Evolutionary conservation across 1,139 yeast genomes (phyloP).

Genomic region (Nakaseomyces delphensis): DNA sequence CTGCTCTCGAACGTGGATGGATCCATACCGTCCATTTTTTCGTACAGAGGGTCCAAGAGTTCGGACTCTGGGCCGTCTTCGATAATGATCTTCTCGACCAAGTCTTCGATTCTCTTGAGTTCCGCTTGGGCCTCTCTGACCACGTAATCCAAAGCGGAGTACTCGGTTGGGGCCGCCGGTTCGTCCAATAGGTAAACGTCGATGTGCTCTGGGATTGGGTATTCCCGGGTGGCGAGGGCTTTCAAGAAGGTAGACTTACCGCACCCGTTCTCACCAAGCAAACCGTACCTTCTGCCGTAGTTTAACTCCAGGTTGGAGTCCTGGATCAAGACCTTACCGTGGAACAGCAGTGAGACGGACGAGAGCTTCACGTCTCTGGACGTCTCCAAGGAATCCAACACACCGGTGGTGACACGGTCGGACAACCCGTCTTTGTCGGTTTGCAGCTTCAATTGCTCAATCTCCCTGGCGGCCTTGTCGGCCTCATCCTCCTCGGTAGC

Average conservation of each 20-base stretch:
- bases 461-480: slow-evolving; percentile 62
- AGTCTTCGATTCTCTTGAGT: slow-evolving; percentile 82
- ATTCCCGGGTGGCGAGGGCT: slow-evolving; percentile 92
- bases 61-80: slow-evolving; percentile 93
- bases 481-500: slow-evolving; percentile 35
- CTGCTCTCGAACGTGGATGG: slow-evolving; percentile 93
- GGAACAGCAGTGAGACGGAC: slow-evolving; percentile 86
- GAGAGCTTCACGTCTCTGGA: slow-evolving; percentile 91
- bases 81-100: slow-evolving; percentile 81
- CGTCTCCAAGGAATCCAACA: slow-evolving; percentile 75
- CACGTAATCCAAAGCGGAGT: slow-evolving; percentile 89
- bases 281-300: slow-evolving; percentile 94
- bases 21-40: slow-evolving; percentile 92
- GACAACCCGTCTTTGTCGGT: slow-evolving; percentile 89
- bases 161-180: slow-evolving; percentile 93
- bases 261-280: slow-evolving; percentile 97
- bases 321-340: slow-evolving; percentile 92
- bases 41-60: slow-evolving; percentile 78
- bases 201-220: slow-evolving; percentile 84
- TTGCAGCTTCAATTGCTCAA: slow-evolving; percentile 83
- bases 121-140: slow-evolving; percentile 93
- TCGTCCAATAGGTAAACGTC: slow-evolving; percentile 91
- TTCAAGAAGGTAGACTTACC: slow-evolving; percentile 94
- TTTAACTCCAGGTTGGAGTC: slow-evolving; percentile 88
- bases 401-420: slow-evolving; percentile 98